Evolutionary conservation across 2,329 filamentous ascomycete species (phyloP), one percentile per base, ranked within the genome.

Genomic region (Lanzia echinophila): DNA sequence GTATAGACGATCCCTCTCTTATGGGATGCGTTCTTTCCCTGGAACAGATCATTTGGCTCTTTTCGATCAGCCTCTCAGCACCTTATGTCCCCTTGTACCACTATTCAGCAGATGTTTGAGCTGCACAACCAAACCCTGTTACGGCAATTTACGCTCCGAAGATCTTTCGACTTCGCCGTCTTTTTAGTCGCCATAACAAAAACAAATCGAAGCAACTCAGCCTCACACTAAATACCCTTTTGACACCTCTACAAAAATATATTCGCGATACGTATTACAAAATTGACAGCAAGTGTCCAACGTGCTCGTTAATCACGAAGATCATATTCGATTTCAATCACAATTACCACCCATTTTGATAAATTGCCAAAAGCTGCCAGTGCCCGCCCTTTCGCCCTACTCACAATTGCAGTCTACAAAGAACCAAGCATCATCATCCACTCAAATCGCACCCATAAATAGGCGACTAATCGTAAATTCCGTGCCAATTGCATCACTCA

Each of bases 71-170:
- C 62, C 57, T 53, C 56, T 64, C 67, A 68, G 64, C 66, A 66
- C 60, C 57, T 65, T 58, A 65, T 66, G 59, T 64, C 60, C 31
- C 60, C 65, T 62, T 69, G 67, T 69, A 69, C 63, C 63, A 69
- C 49, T 68, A 69, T 66, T 65, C 61, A 66, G 59, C 62, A 64
- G 64, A 63, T n/a, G 59, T 60, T 60, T 64, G 62, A 61, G 66
- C 58, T 62, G 62, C 55, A 67, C 57, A 63, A 56, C 60, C 54
- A 53, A 48, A 45, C 20, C 32, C 22, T 58, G 45, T 58, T 62
- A 62, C 62, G 61, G 62, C 61, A 61, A 57, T 57, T 59, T 58
- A 61, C 59, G 56, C 58, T 60, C 65, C 62, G 61, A 59, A 62
- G 54, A 53, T 62, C 55, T 62, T 54, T 63, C 63, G 63, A 65